Base-by-base conservation (phyloP, 345 rosid genomes). In the Sapria himalayana region DNA sequence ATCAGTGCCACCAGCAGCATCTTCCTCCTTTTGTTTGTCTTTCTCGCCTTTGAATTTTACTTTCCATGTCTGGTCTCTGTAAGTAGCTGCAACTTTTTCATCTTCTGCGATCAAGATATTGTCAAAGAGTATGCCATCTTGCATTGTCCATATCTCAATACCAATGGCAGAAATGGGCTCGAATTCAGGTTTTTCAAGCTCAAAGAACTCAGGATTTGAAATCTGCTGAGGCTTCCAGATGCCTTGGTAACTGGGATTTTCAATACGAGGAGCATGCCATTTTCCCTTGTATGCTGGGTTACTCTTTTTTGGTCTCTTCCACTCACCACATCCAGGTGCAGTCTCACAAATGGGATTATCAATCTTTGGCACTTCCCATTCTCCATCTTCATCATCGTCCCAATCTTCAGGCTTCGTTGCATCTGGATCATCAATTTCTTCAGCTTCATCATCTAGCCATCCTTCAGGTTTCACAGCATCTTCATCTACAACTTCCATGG, bases 351-450 rank as follows among this genome's bases (percentile, higher is more conserved):
- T 74, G 23, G 93, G 89, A 65, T 81, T 81, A 29, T 74, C 82
- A 51, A 71, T 58, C 64, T 81, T 81, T 7, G 89, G 89, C 15
- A 89, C 78, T 46, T 81, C 93, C 84, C 86, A 81, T 56, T 73
- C 76, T 57, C 93, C 93, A 58, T 81, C 93, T 61, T 81, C 93
- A 51, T 81, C 93, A 5, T 81, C 93, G 65, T 81, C 89, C 93
- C 93, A 76, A 54, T 81, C 93, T 50, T 81, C 89, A 5, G 93
- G 93, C 41, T 81, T 81, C 24, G 81, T 46, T 3, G 93, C 93
- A 14, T 81, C 93, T 2, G 89, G 89, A 53, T 81, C 93, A 18
- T 81, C 84, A 4, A 81, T 55, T 54, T 81, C 93, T 62, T 81
- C 93, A 43, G 93, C 81, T 61, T 81, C 89, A 36, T 81, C 89